Conservation (phyloP, 768 basidiomycete genomes). For the Psilocybe cyanescens region DNA sequence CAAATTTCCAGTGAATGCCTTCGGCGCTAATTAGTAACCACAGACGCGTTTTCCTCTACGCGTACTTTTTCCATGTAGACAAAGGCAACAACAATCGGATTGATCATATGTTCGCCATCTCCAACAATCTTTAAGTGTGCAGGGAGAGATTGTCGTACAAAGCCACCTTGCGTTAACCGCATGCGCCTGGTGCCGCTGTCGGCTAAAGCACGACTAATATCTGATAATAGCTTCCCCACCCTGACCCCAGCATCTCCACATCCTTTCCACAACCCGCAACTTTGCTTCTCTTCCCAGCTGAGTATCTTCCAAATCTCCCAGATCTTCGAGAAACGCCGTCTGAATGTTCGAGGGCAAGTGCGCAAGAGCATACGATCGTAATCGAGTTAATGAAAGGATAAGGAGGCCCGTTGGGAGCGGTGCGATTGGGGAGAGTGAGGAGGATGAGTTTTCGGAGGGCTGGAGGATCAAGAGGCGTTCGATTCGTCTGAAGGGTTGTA, state of each 20-base stretch:
- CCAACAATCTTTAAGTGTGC: too few relatives aligned
- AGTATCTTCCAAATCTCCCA: constrained; percentile 81
- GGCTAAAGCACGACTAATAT: neutral
- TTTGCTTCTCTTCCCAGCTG: constrained; percentile 71
- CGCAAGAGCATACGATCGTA: constrained; percentile 18
- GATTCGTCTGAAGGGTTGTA: constrained; percentile 47
- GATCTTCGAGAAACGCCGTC: constrained; percentile 84
- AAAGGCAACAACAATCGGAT: too few relatives aligned
- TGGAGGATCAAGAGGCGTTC: constrained; percentile 62
- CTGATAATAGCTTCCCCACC: constrained; percentile 62
- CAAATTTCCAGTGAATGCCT: too few relatives aligned
- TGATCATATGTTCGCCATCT: too few relatives aligned
- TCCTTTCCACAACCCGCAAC: constrained; percentile 75
- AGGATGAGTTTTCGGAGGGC: constrained; percentile 2
- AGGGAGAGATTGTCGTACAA: too few relatives aligned
- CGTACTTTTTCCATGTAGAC: too few relatives aligned
- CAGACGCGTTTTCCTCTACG: too few relatives aligned
- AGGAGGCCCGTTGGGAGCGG: constrained; percentile 64
- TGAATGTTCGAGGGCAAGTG: constrained; percentile 47
- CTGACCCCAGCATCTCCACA: constrained; percentile 88
- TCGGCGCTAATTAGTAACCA: too few relatives aligned
- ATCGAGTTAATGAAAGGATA: constrained; percentile 20
- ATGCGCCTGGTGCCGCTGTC: too few relatives aligned
- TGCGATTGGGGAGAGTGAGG: constrained; percentile 33
- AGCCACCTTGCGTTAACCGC: too few relatives aligned